Percentiles rank a stretch among this genome's conserved stretches.
Evolutionary conservation across 2,329 filamentous ascomycete species (phyloP).

Genomic region (Beauveria sp.): DNA sequence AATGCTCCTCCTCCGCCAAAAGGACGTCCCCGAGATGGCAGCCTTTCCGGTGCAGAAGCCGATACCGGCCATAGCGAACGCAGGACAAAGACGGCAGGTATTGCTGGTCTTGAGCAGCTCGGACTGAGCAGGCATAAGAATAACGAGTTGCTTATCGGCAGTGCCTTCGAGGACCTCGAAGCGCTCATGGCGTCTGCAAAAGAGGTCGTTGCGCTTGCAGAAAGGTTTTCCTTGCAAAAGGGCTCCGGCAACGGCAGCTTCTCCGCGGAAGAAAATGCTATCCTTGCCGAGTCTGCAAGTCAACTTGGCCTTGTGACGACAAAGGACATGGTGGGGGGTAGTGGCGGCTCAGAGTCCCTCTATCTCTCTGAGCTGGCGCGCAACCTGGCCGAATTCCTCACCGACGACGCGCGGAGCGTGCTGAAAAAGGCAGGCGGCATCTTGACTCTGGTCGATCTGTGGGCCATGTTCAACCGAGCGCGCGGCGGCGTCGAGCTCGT

Average conservation of each 20-base stretch:
- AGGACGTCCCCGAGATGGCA: slow-evolving; percentile 35
- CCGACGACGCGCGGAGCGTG: slow-evolving; percentile 73
- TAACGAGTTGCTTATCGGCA: slow-evolving; percentile 87
- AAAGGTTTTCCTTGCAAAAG: slow-evolving; percentile 69
- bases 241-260: slow-evolving; percentile 51
- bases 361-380: slow-evolving; percentile 84
- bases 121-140: slow-evolving; percentile 81
- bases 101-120: slow-evolving; percentile 83
- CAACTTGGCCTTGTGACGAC: slow-evolving; percentile 87
- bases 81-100: slow-evolving; percentile 63
- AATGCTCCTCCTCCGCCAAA: slow-evolving; percentile 81
- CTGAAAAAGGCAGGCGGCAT: slow-evolving; percentile 77
- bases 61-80: slow-evolving; percentile 20
- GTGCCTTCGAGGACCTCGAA: slow-evolving; percentile 91
- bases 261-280: slow-evolving; percentile 61
- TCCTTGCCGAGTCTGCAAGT: slow-evolving; percentile 69
- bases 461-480: slow-evolving; percentile 90
- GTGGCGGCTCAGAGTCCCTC: slow-evolving; percentile 65
- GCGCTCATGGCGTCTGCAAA: slow-evolving; percentile 97
- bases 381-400: slow-evolving; percentile 81
- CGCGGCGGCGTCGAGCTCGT: slow-evolving; percentile 91
- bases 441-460: slow-evolving; percentile 82
- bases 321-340: slow-evolving; percentile 83
- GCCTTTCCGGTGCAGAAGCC: slow-evolving; percentile 19
- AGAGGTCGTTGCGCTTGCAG: slow-evolving; percentile 87